Conservation (phyloP, 106 monocot genomes). For the Apostasia ramifera region DNA sequence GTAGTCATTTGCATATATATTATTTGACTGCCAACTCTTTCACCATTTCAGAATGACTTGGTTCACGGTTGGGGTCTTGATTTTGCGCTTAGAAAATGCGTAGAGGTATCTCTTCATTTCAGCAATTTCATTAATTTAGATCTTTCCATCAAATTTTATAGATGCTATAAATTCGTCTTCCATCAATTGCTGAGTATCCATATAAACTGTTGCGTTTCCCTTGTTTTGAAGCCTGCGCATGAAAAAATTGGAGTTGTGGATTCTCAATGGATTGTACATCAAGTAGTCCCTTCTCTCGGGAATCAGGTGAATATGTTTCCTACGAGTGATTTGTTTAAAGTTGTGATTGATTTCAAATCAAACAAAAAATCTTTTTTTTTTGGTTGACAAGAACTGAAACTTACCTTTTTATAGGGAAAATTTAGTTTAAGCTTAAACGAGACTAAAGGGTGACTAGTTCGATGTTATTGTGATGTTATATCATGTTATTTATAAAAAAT, state of each 20-base stretch:
- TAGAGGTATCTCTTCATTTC: conserved; percentile 11
- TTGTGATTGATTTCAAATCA: too few relatives aligned
- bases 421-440: too few relatives aligned
- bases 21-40: neutral
- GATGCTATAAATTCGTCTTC: neutral
- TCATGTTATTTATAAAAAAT: too few relatives aligned
- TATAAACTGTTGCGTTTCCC: too few relatives aligned
- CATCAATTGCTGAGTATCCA: too few relatives aligned
- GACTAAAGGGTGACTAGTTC: too few relatives aligned
- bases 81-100: conserved; percentile 32
- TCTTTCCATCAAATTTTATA: neutral
- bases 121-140: too few relatives aligned
- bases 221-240: conserved; percentile 10
- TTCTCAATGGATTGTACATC: conserved; percentile 15
- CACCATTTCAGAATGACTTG: conserved; percentile 20
- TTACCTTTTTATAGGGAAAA: too few relatives aligned
- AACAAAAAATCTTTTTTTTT: neutral
- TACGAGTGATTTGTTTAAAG: too few relatives aligned
- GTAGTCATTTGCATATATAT: neutral
- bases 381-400: neutral
- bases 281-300: conserved; percentile 11
- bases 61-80: conserved; percentile 38
- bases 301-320: conserved; percentile 6
- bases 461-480: too few relatives aligned
- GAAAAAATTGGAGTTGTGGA: conserved; percentile 22